phyloP scores from a whole-genome alignment of 345 rosid species.

The Acer saccharum region DNA sequence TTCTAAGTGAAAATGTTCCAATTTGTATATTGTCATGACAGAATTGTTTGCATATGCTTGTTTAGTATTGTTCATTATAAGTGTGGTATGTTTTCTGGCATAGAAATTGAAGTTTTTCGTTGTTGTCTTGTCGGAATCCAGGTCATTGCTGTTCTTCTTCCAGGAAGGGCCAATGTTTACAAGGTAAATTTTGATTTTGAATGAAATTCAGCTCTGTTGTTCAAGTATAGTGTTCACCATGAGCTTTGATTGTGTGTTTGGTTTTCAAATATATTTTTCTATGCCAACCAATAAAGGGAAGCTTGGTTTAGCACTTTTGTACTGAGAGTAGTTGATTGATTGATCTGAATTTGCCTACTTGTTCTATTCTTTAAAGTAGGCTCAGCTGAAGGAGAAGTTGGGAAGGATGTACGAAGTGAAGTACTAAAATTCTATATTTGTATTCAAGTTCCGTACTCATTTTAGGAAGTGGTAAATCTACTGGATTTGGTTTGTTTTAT shows the following conservation, averaged over 20 bases:
- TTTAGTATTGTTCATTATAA: background rate
- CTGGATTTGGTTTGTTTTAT: constrained; percentile 72
- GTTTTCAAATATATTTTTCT: too few relatives aligned
- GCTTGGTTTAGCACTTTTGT: background rate
- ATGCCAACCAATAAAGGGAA: background rate
- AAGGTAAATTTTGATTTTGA: constrained; percentile 46
- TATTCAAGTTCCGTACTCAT: constrained; percentile 74
- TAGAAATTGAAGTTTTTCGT: background rate
- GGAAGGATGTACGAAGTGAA: constrained; percentile 55
- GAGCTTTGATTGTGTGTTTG: too few relatives aligned
- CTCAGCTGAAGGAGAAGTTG: constrained; percentile 49
- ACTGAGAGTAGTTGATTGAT: background rate
- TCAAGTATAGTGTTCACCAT: background rate
- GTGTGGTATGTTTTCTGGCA: background rate
- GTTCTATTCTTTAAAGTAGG: constrained; percentile 33
- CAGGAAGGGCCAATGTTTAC: constrained; percentile 89
- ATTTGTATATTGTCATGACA: too few relatives aligned
- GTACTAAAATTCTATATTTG: constrained; percentile 61
- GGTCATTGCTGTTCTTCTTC: constrained; percentile 96
- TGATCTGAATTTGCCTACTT: background rate
- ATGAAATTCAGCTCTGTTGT: background rate
- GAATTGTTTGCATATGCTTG: background rate
- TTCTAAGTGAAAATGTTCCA: too few relatives aligned
- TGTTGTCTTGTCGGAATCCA: constrained; percentile 24
- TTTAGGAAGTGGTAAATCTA: constrained; percentile 78